Base-by-base conservation (phyloP, 768 basidiomycete genomes). In the Russula griseocarnosa region DNA sequence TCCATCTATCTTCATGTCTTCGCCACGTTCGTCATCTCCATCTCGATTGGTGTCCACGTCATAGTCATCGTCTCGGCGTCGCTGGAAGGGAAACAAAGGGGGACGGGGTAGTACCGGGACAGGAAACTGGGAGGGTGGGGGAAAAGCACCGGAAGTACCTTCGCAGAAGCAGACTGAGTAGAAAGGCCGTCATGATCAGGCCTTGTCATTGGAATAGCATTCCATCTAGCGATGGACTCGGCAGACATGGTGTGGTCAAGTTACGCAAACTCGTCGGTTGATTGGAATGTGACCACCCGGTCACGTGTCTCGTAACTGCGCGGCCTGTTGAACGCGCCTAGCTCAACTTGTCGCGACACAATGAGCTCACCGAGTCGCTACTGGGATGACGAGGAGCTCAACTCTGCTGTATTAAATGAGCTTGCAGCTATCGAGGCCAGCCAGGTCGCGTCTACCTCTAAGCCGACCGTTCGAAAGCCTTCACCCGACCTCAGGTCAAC, bases 341-440 rank as follows among this genome's bases (percentile, higher is more conserved):
- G 3, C 14, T 26, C 26, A 16, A 14, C 5, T 28, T 26, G 49
- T 9, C 26, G 49, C 26, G 49, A 47, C 46, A 47, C 46, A 47
- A 90, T 92, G 88, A 88, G 85, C 77, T 90, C 87, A 40, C 64
- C 64, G 26, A 89, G 90, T 76, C 86, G 80, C 47, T 90, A 86
- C 71, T 92, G 88, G 71, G 82, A 83, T 66, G 85, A 84, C 65
- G 66, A 69, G 8, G 86, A 87, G 5, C 68, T 74, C 34, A 81
- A 90, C 73, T 81, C 81, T 50, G 82, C 79, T 40, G 79, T 82
- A 3, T 70, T 90, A 8, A 74, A 80, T 42, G 79, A 87, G 70
- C 78, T 92, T 26, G 86, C 89, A 70, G 80, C 83, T 22, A 85
- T 93, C 51, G 89, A 92, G 75, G 84, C 87, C 11, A 79, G 82